phyloP scores from a whole-genome alignment of 768 basidiomycete species.

The Leucosporidium yakuticum region DNA sequence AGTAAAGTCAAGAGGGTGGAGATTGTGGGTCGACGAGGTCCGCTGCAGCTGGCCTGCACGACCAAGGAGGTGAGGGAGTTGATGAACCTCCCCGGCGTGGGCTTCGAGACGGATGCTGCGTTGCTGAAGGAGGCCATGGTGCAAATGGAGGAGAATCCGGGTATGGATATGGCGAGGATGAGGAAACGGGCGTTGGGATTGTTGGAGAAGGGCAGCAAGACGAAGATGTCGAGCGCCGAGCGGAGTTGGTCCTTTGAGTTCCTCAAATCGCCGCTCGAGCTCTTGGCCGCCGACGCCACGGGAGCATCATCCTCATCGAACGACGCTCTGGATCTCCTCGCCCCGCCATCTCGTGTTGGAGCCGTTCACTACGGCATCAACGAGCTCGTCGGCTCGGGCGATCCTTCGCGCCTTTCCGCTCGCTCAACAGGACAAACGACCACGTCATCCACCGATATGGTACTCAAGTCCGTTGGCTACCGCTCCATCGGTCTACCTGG shows the following conservation, averaged over 20 bases:
- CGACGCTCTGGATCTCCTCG: background rate
- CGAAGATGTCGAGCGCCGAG: constrained; percentile 56
- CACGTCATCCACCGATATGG: constrained; percentile 60
- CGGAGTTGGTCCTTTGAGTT: constrained; percentile 80
- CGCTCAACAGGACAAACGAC: constrained; percentile 54
- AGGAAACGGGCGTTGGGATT: constrained; percentile 45
- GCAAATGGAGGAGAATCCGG: constrained; percentile 29
- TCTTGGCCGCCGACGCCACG: constrained; percentile 17
- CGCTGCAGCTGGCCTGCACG: constrained; percentile 81
- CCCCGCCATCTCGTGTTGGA: background rate
- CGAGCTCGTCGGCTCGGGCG: constrained; percentile 16
- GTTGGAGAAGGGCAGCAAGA: constrained; percentile 40
- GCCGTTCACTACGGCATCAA: constrained; percentile 21
- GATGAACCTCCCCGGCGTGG: constrained; percentile 56
- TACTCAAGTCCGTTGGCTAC: constrained; percentile 85
- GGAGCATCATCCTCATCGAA: background rate
- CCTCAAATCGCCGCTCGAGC: constrained; percentile 61
- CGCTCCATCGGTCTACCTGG: constrained; percentile 42
- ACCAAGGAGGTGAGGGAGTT: constrained; percentile 90
- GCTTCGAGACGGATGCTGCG: constrained; percentile 49
- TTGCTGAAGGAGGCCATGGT: constrained; percentile 39
- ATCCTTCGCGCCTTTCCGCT: constrained; percentile 49
- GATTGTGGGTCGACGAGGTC: constrained; percentile 79
- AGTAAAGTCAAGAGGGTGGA: constrained; percentile 69
- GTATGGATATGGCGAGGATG: constrained; percentile 41